These are phyloP conservation scores for Paraphysoderma sedebokerense DNA, from an alignment of 371 early-diverging fungal species.

Conservation along the genomic window DNA sequence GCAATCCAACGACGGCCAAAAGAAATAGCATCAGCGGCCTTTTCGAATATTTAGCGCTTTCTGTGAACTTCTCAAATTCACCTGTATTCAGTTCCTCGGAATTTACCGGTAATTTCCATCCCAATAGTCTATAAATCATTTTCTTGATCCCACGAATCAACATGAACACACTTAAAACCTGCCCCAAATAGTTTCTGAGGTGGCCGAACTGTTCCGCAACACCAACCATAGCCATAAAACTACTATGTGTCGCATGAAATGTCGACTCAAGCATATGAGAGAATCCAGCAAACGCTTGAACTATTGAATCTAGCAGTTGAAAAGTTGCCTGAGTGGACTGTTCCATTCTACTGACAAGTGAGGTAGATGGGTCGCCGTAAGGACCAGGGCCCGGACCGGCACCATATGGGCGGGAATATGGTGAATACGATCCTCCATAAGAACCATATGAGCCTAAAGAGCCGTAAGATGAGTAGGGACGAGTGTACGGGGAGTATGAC, in stretches of 20 bases:
- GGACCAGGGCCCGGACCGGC: conserved; percentile 12
- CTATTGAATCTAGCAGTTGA: conserved; percentile 71
- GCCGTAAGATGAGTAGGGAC: conserved; percentile 22
- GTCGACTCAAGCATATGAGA: conserved; percentile 94
- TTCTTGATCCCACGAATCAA: conserved; percentile 43
- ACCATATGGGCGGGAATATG: conserved; percentile 22
- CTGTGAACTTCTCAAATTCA: conserved; percentile 49
- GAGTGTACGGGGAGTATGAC: not conserved
- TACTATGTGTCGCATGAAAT: conserved; percentile 87
- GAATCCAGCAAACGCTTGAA: conserved; percentile 89
- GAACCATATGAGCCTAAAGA: conserved; percentile 27
- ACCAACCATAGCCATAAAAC: conserved; percentile 93
- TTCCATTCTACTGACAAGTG: conserved; percentile 62
- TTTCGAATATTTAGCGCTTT: conserved; percentile 28
- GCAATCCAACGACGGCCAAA: conserved; percentile 65
- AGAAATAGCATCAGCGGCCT: conserved; percentile 64
- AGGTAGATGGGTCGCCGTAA: conserved; percentile 32
- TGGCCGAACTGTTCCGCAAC: conserved; percentile 89
- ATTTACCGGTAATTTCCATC: conserved; percentile 44
- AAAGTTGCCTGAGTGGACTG: conserved; percentile 72
- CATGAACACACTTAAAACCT: conserved; percentile 54
- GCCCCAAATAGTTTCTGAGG: conserved; percentile 61
- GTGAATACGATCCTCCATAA: conserved; percentile 10
- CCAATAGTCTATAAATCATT: conserved; percentile 37
- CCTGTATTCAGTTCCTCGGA: conserved; percentile 40